Evolutionary conservation across 768 basidiomycete genomes (phyloP), one percentile per base, ranked within the genome.

Genomic region (Leccinum aurantiacum): DNA sequence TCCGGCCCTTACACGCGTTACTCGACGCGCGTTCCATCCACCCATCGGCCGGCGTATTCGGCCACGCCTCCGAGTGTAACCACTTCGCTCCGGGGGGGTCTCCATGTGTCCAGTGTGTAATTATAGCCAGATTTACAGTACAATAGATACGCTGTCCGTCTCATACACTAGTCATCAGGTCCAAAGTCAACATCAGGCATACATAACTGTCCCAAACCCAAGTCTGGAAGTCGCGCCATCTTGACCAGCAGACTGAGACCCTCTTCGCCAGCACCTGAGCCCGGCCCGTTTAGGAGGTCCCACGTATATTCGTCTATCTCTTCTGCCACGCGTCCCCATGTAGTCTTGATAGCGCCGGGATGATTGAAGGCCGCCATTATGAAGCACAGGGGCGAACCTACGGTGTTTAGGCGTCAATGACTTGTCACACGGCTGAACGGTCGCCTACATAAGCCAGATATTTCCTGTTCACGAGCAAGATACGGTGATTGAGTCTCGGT

Each of bases 371-470:
- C 84, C 7, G 90, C 88, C 44, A 90, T 74, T 25, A 90, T 80
- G 70, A 91, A 92, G 73, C 90, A 92, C 33, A 92, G 74, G 0
- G 88, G 80, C 0, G 90, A 92, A 67, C 90, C 90, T 91, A 61
- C n/a, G 52, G 38, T 24, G 25, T 52, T 3, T 13, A 49, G 53
- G n/a, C 9, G 38, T 69, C 51, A 60, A 27, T n/a, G n/a, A 22
- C n/a, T 46, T 13, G 19, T 22, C 50, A 25, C 37, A 41, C 49
- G 47, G 14, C 15, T 14, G 22, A 11, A 10, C 9, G 5, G 78
- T 56, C 13, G 11, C 88, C 57, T 70, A 92, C 90, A 93, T 58
- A 93, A 75, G 2, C 90, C 91, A 62, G 91, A 92, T 53, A 92
- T 81, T 56, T 80, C 75, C 63, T 90, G 90, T 68, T 93, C 90